Percentiles rank a stretch among this genome's conserved stretches.
Conservation (phyloP, 2,329 filamentous ascomycete genomes). For the Aspergillus sp. region DNA sequence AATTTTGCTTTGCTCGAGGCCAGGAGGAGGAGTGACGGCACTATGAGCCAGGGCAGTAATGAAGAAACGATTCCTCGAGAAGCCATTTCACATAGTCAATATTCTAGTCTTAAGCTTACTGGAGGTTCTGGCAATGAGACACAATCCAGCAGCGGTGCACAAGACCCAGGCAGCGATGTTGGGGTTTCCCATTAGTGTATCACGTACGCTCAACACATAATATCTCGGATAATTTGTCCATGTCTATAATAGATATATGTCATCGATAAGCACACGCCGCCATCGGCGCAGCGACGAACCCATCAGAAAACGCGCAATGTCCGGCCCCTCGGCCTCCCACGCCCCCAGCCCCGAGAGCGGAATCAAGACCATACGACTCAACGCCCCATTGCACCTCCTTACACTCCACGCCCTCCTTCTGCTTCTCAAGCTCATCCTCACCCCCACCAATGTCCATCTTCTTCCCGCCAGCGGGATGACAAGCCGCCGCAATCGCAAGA, state of each 20-base stretch:
- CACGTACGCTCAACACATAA: too few relatives aligned
- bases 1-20: too few relatives aligned
- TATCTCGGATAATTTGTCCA: too few relatives aligned
- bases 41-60: too few relatives aligned
- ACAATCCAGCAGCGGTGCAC: too few relatives aligned
- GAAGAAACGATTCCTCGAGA: too few relatives aligned
- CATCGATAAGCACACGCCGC: background rate
- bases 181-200: too few relatives aligned
- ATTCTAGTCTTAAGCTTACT: too few relatives aligned
- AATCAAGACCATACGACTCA: background rate
- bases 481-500: slow-evolving; percentile 37
- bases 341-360: background rate
- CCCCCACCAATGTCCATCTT: background rate
- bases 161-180: too few relatives aligned
- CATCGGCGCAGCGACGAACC: background rate
- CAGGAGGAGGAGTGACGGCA: too few relatives aligned
- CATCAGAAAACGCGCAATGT: slow-evolving; percentile 1
- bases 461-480: slow-evolving; percentile 25
- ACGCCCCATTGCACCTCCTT: background rate
- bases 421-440: background rate
- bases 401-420: background rate
- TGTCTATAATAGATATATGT: background rate
- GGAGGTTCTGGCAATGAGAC: too few relatives aligned
- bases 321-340: background rate
- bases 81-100: too few relatives aligned